Evolutionary conservation across 208 protist genomes (phyloP), one percentile per base, ranked within the genome.

Genomic region (Trypanosoma brucei): DNA sequence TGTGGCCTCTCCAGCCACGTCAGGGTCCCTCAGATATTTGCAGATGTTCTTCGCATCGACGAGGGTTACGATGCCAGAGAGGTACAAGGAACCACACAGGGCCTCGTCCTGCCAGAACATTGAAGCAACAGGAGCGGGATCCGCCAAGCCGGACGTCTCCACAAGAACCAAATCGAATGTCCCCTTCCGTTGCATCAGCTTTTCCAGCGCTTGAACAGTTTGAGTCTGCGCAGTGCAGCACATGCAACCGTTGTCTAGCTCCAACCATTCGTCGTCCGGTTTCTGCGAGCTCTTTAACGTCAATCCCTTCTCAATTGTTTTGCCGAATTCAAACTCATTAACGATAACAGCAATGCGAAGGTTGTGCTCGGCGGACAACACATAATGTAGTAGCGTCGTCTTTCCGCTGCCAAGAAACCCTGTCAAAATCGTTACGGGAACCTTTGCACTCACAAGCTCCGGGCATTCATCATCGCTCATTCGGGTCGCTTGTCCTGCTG

Each of bases 201-300:
- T 76, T 75, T 97, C 92, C 0, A 96, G 79, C 22, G 89, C 88
- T 51, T 79, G 68, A 30, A 95, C 86, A 1, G 89, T 91, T 64
- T 95, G 81, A 9, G 83, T 79, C 63, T 95, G 92, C 4, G 96
- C 91, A 1, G 88, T 96, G 81, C 96, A 98, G 70, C 94, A 98
- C 70, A 98, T 92, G 77, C 95, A 98, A 4, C 97, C 97, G 63
- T 98, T 98, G 46, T 86, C 86, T 45, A 98, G 73, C 78, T 98
- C 96, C 14, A 98, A 61, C 87, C 93, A 97, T 76, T 98, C 94
- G 56, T 98, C 92, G 57, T 96, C 96, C 31, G 81, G 65, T 66
- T 97, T 94, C 51, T 96, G 84, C 2, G 91, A 92, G 65, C 85
- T 93, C 48, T 90, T 95, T 36, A 97, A 59, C 3, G 89, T 84